A percentile compares a stretch with the other conserved stretches of the same genome.
Evolutionary conservation across 2,329 filamentous ascomycete species (phyloP).

Genomic region (Pyrenophora graminea): DNA sequence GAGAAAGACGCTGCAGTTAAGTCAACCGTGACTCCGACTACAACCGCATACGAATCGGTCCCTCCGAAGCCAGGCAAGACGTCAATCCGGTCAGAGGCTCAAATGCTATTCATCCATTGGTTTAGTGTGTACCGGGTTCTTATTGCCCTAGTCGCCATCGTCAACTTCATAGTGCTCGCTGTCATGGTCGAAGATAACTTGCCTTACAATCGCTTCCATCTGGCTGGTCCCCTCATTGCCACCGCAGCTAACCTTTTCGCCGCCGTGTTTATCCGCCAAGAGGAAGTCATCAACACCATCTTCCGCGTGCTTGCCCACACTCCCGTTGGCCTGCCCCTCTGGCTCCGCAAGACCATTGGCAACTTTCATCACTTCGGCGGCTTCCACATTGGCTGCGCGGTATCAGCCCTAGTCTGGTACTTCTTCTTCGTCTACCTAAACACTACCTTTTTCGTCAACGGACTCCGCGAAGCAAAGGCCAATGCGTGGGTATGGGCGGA

Average conservation of each 20-base stretch:
- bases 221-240: slow-evolving; percentile 24
- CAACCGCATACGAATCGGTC: background rate
- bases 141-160: slow-evolving; percentile 8
- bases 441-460: slow-evolving; percentile 25
- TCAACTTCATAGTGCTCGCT: slow-evolving; percentile 13
- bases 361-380: slow-evolving; percentile 43
- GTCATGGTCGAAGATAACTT: background rate
- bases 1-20: background rate
- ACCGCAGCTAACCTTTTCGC: slow-evolving; percentile 42
- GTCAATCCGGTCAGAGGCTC: background rate
- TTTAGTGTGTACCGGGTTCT: slow-evolving; percentile 25
- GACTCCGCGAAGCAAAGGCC: slow-evolving; percentile 4
- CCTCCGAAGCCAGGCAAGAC: background rate
- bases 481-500: slow-evolving; percentile 25
- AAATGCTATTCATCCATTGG: slow-evolving; percentile 17
- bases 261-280: slow-evolving; percentile 40
- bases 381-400: slow-evolving; percentile 39
- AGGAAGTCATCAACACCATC: slow-evolving; percentile 39
- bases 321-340: slow-evolving; percentile 28
- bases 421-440: slow-evolving; percentile 46
- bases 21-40: background rate
- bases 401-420: slow-evolving; percentile 50
- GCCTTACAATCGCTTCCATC: background rate
- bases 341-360: slow-evolving; percentile 29
- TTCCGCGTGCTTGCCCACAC: slow-evolving; percentile 36